phyloP scores from a whole-genome alignment of 768 basidiomycete genomes.

The Coprinopsis sp. region DNA sequence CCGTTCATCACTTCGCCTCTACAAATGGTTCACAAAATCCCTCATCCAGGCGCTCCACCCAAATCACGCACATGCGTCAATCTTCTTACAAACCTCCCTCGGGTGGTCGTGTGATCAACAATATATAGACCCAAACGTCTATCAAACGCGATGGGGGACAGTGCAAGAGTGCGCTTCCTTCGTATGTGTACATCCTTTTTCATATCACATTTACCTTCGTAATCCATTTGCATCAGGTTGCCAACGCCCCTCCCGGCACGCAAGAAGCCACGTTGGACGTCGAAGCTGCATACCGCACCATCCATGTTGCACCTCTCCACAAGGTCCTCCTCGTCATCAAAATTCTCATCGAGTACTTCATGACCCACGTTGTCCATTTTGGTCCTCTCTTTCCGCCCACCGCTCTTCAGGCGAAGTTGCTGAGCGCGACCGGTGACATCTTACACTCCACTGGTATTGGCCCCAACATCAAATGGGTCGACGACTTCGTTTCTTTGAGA shows the following conservation, averaged over 20 bases:
- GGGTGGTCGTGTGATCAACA: too few species aligned
- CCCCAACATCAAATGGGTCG: slow-evolving; percentile 23
- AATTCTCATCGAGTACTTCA: slow-evolving; percentile 19
- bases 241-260: slow-evolving; percentile 25
- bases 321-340: slow-evolving; percentile 20
- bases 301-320: slow-evolving; percentile 14
- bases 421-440: slow-evolving; percentile 27
- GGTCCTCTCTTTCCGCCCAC: slow-evolving; percentile 23
- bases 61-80: too few species aligned
- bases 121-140: slow-evolving; percentile 27
- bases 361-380: slow-evolving; percentile 27
- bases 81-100: too few species aligned
- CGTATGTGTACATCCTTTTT: neutral
- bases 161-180: slow-evolving; percentile 7
- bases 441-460: neutral
- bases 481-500: slow-evolving; percentile 24
- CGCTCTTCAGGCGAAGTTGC: slow-evolving; percentile 27
- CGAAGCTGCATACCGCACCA: slow-evolving; percentile 27
- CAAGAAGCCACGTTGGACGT: slow-evolving; percentile 35
- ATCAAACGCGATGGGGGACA: slow-evolving; percentile 22
- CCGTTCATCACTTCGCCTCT: too few species aligned
- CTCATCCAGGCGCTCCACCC: too few species aligned
- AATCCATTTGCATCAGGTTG: neutral
- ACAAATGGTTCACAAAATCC: too few species aligned
- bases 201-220: neutral